phyloP scores from a whole-genome alignment of 495 filamentous ascomycete genomes.

The Penicillium canariense region DNA sequence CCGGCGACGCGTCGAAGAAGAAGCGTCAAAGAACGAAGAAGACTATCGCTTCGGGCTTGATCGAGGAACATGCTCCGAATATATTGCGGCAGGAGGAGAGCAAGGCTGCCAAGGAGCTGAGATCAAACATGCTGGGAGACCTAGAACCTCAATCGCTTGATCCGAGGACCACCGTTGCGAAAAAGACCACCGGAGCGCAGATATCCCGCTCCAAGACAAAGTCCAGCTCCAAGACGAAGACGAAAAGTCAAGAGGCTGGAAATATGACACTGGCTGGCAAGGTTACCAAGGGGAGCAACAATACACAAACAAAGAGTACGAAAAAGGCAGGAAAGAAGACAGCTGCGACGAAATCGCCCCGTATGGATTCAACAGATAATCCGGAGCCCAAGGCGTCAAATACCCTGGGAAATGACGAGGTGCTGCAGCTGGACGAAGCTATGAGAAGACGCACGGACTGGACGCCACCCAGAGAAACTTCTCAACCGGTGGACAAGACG shows the following conservation, averaged over 20 bases:
- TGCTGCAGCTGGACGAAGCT: conserved; percentile 35
- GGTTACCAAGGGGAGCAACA: conserved; percentile 31
- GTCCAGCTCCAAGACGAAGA: not conserved
- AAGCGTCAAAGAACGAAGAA: conserved; percentile 12
- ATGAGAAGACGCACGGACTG: conserved; percentile 41
- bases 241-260: conserved; percentile 20
- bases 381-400: conserved; percentile 3
- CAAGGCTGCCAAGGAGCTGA: conserved; percentile 15
- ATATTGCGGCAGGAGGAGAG: conserved; percentile 20
- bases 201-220: conserved; percentile 22
- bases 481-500: conserved; percentile 5
- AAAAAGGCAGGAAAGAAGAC: conserved; percentile 17
- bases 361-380: not conserved
- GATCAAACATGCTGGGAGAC: not conserved
- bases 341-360: not conserved
- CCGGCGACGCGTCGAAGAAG: conserved; percentile 10
- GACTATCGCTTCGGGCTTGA: not conserved
- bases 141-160: conserved; percentile 1
- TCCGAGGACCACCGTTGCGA: conserved; percentile 12
- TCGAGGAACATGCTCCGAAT: conserved; percentile 3
- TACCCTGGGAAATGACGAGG: conserved; percentile 22
- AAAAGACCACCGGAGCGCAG: conserved; percentile 17
- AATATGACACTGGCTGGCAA: conserved; percentile 40
- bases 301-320: conserved; percentile 12
- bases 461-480: conserved; percentile 40